phyloP scores from a whole-genome alignment of 139 green algal species.

The Micromonas commoda region DNA sequence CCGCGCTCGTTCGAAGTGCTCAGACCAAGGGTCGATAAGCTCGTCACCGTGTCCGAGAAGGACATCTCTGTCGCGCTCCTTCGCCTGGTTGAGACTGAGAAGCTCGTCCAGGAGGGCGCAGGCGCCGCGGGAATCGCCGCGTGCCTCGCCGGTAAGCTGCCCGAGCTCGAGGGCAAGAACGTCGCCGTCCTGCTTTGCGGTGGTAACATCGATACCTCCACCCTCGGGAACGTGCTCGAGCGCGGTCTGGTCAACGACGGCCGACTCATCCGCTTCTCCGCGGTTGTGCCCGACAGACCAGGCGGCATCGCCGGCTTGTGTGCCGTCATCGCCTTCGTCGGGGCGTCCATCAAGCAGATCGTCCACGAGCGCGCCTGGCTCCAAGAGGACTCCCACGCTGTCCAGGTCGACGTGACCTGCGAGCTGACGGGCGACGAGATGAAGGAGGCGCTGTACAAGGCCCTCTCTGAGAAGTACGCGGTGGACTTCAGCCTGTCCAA shows the following conservation, averaged over 20 bases:
- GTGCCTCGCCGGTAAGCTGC: conserved; percentile 23
- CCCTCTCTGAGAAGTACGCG: neutral
- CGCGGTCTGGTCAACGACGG: conserved; percentile 30
- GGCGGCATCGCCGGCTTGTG: conserved; percentile 26
- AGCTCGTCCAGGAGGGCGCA: conserved; percentile 35
- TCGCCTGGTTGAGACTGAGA: conserved; percentile 26
- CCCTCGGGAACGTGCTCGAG: conserved; percentile 30
- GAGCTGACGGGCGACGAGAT: conserved; percentile 20
- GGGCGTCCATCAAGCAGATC: conserved; percentile 34
- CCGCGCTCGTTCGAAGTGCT: conserved; percentile 20
- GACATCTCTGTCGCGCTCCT: conserved; percentile 23
- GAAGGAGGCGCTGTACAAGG: neutral
- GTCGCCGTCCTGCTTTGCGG: conserved; percentile 33
- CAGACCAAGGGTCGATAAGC: conserved; percentile 24
- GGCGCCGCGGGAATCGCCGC: conserved; percentile 30
- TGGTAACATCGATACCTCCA: conserved; percentile 38
- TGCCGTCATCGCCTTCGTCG: conserved; percentile 4
- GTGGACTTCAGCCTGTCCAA: neutral
- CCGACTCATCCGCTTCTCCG: conserved; percentile 28
- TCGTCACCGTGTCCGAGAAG: conserved; percentile 31
- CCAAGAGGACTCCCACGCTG: conserved; percentile 21
- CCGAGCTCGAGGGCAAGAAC: conserved; percentile 31
- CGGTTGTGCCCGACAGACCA: conserved; percentile 29
- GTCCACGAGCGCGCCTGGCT: conserved; percentile 32
- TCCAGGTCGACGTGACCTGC: conserved; percentile 17